A percentile compares a stretch with the other conserved stretches of the same genome.
Conservation (phyloP, 2,329 filamentous ascomycete genomes). For the Colletotrichum sp. region DNA sequence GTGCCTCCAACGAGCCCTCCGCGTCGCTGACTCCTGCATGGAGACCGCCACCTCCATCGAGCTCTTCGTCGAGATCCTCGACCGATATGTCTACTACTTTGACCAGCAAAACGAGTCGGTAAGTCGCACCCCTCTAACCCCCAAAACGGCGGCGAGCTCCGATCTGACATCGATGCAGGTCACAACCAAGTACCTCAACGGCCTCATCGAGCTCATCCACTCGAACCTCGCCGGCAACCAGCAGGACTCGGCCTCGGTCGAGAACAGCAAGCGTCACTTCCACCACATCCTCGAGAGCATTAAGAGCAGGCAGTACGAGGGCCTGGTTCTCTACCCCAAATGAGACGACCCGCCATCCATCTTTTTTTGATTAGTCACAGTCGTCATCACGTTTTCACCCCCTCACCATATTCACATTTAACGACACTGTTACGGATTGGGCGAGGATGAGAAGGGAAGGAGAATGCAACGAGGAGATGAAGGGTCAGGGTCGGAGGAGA, state of each 20-base stretch:
- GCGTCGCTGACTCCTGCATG: slow-evolving; percentile 98
- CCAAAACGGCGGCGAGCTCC: background rate
- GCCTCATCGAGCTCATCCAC: slow-evolving; percentile 96
- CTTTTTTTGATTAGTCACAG: background rate
- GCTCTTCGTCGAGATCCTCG: slow-evolving; percentile 96
- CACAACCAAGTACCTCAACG: slow-evolving; percentile 97
- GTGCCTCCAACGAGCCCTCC: slow-evolving; percentile 91
- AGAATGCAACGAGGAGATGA: background rate
- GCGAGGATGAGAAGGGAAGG: background rate
- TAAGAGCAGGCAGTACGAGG: slow-evolving; percentile 88
- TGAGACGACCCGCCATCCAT: background rate
- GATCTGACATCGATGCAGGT: slow-evolving; percentile 51
- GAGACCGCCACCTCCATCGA: slow-evolving; percentile 97
- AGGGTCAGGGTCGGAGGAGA: background rate
- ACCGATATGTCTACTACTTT: slow-evolving; percentile 99
- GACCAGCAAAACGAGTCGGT: slow-evolving; percentile 98
- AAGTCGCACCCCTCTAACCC: slow-evolving; percentile 28
- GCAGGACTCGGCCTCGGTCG: slow-evolving; percentile 79
- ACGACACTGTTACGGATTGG: background rate
- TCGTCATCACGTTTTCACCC: background rate
- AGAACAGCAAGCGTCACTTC: slow-evolving; percentile 93
- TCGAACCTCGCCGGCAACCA: slow-evolving; percentile 90
- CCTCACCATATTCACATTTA: background rate
- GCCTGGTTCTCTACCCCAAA: slow-evolving; percentile 74
- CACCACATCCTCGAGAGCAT: slow-evolving; percentile 95